phyloP scores from a whole-genome alignment of 1,284 basidiomycete species.

The Ceratobasidium sp. region DNA sequence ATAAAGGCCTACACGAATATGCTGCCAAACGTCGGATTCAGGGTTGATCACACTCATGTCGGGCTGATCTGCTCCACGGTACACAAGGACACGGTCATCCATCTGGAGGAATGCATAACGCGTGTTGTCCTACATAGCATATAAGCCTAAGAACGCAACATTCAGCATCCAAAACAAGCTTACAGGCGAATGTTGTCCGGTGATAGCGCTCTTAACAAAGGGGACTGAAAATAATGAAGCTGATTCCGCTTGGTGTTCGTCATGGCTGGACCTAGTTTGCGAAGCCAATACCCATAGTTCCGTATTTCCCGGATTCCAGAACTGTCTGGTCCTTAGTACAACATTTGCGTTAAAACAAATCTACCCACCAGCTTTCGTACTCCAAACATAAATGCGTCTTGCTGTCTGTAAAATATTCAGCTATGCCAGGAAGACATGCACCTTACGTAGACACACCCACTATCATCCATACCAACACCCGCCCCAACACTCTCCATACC shows the following conservation, averaged over 20 bases:
- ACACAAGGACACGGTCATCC: slow-evolving; percentile 94
- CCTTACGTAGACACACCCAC: slow-evolving; percentile 52
- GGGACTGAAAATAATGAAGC: slow-evolving; percentile 56
- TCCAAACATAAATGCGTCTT: slow-evolving; percentile 89
- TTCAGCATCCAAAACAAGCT: slow-evolving; percentile 46
- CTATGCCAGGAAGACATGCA: slow-evolving; percentile 45
- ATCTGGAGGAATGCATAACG: slow-evolving; percentile 95
- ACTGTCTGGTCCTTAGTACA: slow-evolving; percentile 60
- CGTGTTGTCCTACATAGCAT: slow-evolving; percentile 79
- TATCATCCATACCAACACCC: slow-evolving; percentile 62
- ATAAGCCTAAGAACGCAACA: slow-evolving; percentile 11
- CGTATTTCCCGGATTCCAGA: slow-evolving; percentile 91
- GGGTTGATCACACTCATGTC: slow-evolving; percentile 99
- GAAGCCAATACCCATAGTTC: slow-evolving; percentile 75
- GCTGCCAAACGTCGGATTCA: slow-evolving; percentile 98
- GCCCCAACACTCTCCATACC: slow-evolving; percentile 68
- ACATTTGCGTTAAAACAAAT: slow-evolving; percentile 19
- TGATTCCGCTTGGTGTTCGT: slow-evolving; percentile 46
- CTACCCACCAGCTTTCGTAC: slow-evolving; percentile 67
- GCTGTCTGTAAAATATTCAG: slow-evolving; percentile 61
- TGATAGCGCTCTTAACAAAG: slow-evolving; percentile 94
- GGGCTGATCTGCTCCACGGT: slow-evolving; percentile 95
- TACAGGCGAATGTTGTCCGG: slow-evolving; percentile 91
- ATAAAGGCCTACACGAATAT: slow-evolving; percentile 73
- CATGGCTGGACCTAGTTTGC: slow-evolving; percentile 51